Base-by-base conservation (phyloP, 2,329 filamentous ascomycete genomes). In the Venturia pyrina region DNA sequence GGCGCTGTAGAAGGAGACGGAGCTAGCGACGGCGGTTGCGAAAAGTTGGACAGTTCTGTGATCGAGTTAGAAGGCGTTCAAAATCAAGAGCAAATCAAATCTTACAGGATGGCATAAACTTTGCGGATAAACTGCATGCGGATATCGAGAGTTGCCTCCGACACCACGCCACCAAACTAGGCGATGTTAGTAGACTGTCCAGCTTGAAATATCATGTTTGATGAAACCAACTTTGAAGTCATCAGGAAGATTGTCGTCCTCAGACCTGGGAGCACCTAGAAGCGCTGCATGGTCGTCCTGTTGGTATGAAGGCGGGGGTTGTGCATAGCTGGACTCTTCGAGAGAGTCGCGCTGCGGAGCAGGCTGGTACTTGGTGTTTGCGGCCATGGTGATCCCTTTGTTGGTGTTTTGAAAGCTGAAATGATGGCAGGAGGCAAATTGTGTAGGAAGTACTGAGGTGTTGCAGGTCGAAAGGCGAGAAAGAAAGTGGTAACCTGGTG, bases 101-200 rank as follows among this genome's bases (percentile, higher is more conserved):
- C 82, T 80, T 76, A 86, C 79, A 99, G 83, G 78, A 99, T 99
- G 67, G 92, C 89, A 80, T 99, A 99, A 75, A 99, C 95, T 82
- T 98, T 98, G 78, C 93, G 89, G 72, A 96, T 84, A 78, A 97
- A 99, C 78, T 95, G 90, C 87, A 97, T 96, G 71, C 93, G 90
- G 75, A 99, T 96, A 73, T 96, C 92, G 74, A 98, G 83, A 24
- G 93, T 96, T 60, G 91, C 93, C 81, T 98, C 95, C 70, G 93
- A 89, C 67, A 98, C 93, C 21, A 89, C 91, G 68, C 92, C 93
- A 71, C 93, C 95, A 74, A 96, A 98, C 90, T 59, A n/a, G 32
- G 19, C 28, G 10, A n/a, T 59, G 17, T 59, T 21, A 59, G 53
- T 91, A 73, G 64, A 50, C 32, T 8, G 8, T 32, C 15, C 17